Evolutionary conservation across 805 yeast genomes (phyloP), one percentile per base, ranked within the genome.

Genomic region (Candida quercuum): DNA sequence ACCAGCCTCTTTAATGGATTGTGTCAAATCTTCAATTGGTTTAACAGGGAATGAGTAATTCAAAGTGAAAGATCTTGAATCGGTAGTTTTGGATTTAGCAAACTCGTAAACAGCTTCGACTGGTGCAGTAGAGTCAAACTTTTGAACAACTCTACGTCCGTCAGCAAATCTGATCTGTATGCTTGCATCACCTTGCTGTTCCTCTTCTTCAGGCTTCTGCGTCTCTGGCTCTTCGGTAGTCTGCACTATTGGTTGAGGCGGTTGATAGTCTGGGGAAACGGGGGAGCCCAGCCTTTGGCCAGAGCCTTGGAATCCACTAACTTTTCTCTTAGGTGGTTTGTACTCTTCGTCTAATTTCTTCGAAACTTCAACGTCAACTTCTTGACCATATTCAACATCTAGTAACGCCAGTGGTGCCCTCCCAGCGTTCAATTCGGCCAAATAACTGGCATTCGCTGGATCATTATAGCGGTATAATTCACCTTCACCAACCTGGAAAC

Each of bases 401-500:
- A 93, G 68, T 36, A 93, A 63, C 23, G 82, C 74, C 44, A 91
- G 63, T 15, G 99, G 99, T 1, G 96, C 99, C 41, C 94, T 72
- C 9, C 99, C 99, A 39, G 79, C 73, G 54, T 86, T 84, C 61
- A 93, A 72, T 48, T 89, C 93, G 46, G 78, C 72, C 51, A 93
- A 67, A 46, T 86, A 83, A 31, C 71, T 74, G 33, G 80, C 80
- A 57, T 91, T 93, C n/a, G 74, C 78, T 6, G 96, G 96, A 58
- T 93, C 98, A 53, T 91, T 96, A 58, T 88, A 93, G 41, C 93
- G 70, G 58, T 74, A 81, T 39, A 93, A 70, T 18, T 76, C 76
- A 3, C 98, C 98, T 34, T 89, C 96, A 23, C 93, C 98, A 19
- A 93, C 88, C 45, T 87, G 86, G 63, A 93, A 93, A 2, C 99